Percentiles rank a stretch among this genome's conserved stretches.
Conservation (phyloP, 208 protist genomes). For the Trichomonas tenax region DNA sequence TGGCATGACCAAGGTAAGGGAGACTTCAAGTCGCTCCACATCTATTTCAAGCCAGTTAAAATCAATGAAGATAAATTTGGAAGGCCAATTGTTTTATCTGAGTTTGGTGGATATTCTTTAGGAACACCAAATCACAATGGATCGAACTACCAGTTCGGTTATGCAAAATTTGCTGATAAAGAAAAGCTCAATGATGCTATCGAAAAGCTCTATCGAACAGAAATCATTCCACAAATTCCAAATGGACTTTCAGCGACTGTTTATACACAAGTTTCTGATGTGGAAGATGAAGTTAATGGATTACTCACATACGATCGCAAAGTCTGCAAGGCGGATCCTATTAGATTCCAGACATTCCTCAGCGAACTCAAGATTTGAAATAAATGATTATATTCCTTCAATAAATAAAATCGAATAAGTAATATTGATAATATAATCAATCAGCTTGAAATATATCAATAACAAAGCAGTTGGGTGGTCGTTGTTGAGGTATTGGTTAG, state of each 20-base stretch:
- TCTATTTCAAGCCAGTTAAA: neutral
- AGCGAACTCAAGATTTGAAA: neutral
- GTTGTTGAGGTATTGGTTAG: too few relatives aligned
- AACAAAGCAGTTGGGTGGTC: too few relatives aligned
- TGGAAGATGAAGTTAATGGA: conserved; percentile 24
- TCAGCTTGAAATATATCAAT: too few relatives aligned
- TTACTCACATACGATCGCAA: neutral
- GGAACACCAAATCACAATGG: neutral
- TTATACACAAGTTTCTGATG: conserved; percentile 23
- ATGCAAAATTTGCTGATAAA: neutral
- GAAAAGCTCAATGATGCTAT: neutral
- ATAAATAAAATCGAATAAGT: too few relatives aligned
- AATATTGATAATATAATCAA: too few relatives aligned
- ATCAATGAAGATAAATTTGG: neutral
- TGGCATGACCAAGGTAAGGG: neutral
- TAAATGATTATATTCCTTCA: too few relatives aligned
- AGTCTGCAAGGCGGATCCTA: neutral
- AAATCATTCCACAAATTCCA: neutral
- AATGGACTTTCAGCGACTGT: conserved; percentile 8
- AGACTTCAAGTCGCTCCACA: conserved; percentile 1
- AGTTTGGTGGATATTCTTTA: conserved; percentile 8
- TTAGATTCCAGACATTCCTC: neutral
- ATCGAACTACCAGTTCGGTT: neutral
- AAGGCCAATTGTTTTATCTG: neutral
- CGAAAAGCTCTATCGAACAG: neutral